phyloP scores from a whole-genome alignment of 345 rosid species.

The Boechera divaricarpa region DNA sequence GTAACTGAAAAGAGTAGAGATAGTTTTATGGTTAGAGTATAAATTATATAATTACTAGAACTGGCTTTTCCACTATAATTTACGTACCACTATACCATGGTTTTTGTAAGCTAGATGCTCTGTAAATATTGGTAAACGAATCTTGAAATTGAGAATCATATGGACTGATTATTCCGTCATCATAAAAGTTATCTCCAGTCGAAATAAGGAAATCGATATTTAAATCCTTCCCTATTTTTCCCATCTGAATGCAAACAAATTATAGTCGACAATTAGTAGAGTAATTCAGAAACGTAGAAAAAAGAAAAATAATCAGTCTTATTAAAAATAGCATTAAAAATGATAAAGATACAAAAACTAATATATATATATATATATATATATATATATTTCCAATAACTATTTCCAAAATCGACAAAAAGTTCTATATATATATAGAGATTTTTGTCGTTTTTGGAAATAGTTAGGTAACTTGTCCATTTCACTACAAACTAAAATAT shows the following conservation, averaged over 20 bases:
- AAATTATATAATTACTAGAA: not conserved
- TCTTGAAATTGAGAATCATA: conserved; percentile 52
- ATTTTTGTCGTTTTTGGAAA: not conserved
- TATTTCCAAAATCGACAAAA: too few species aligned
- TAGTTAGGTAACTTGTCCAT: not conserved
- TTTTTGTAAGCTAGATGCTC: conserved; percentile 53
- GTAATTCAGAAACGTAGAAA: too few species aligned
- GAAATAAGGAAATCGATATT: conserved; percentile 55
- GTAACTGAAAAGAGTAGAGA: not conserved
- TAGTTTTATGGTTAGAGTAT: not conserved
- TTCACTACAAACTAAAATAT: not conserved
- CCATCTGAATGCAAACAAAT: conserved; percentile 47
- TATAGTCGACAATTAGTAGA: not conserved
- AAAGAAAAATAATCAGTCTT: too few species aligned
- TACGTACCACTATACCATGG: conserved; percentile 57
- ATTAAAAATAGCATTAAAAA: not conserved
- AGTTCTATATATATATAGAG: too few species aligned
- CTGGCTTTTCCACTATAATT: not conserved
- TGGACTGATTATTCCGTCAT: conserved; percentile 49
- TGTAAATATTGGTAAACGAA: conserved; percentile 53
- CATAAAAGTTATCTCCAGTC: conserved; percentile 63
- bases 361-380: too few species aligned
- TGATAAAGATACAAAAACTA: not conserved
- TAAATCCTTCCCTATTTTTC: conserved; percentile 46
- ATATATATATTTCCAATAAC: too few species aligned